Percentiles rank a stretch among this genome's conserved stretches.
phyloP scores from a whole-genome alignment of 495 filamentous ascomycete genomes.

The Daldinia caldariorum region DNA sequence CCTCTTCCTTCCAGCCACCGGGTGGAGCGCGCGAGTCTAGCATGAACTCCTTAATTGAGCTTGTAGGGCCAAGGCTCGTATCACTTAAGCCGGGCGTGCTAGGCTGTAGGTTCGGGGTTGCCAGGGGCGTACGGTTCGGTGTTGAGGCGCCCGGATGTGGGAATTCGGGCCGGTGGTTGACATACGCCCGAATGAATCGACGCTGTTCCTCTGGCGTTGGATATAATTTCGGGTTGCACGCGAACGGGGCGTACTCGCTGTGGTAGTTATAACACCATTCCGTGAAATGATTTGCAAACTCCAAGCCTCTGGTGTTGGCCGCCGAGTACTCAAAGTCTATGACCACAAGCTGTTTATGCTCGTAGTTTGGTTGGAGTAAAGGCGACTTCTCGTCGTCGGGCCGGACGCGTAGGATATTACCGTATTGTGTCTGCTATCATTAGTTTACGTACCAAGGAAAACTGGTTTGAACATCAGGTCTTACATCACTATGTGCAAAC shows the following conservation, averaged over 20 bases:
- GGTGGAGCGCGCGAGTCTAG: constrained; percentile 73
- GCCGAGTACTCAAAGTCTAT: constrained; percentile 99
- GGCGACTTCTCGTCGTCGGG: constrained; percentile 84
- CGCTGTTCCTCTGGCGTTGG: constrained; percentile 83
- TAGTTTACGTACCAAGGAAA: constrained; percentile 26
- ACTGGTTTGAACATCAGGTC: constrained; percentile 43
- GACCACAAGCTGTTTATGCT: constrained; percentile 93
- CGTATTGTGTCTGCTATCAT: constrained; percentile 85
- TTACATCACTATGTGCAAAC: constrained; percentile 97
- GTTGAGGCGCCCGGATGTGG: constrained; percentile 62
- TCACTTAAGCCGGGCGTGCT: constrained; percentile 43
- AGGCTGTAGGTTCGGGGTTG: constrained; percentile 42
- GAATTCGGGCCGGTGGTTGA: constrained; percentile 76
- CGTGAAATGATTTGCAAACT: constrained; percentile 98
- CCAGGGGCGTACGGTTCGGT: constrained; percentile 60
- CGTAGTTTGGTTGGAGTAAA: constrained; percentile 84
- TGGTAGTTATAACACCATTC: constrained; percentile 99
- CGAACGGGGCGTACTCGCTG: constrained; percentile 68
- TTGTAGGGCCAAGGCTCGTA: constrained; percentile 44
- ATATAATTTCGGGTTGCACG: constrained; percentile 73
- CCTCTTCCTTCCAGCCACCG: constrained; percentile 66
- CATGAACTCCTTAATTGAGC: constrained; percentile 70
- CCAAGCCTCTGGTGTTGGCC: constrained; percentile 84
- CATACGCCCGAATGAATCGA: constrained; percentile 85
- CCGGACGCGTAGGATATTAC: constrained; percentile 92